Conservation (phyloP, 148 eudicot species). For the Fagopyrum esculentum region DNA sequence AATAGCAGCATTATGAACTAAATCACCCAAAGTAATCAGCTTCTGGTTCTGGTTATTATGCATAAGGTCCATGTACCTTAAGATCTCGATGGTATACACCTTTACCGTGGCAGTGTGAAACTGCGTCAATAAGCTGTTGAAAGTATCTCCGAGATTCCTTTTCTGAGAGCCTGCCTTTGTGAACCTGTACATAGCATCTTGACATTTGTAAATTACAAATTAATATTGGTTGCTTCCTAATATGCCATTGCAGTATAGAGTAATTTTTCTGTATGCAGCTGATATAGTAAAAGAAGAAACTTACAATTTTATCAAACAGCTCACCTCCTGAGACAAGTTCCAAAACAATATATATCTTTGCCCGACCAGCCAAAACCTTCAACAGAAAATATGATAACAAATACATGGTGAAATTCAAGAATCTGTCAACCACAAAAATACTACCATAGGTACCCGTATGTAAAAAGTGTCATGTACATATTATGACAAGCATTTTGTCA, state of each 20-base stretch:
- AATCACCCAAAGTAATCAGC: neutral
- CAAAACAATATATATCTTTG: constrained; percentile 79
- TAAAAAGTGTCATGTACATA: no score
- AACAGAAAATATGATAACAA: constrained; percentile 15
- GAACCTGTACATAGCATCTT: constrained; percentile 43
- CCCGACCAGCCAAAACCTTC: constrained; percentile 81
- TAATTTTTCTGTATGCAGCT: neutral
- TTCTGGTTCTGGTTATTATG: neutral
- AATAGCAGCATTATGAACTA: neutral
- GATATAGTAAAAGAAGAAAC: constrained; percentile 20
- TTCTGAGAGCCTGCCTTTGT: constrained; percentile 75
- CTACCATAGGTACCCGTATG: neutral
- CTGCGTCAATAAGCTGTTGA: constrained; percentile 94
- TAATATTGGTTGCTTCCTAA: neutral
- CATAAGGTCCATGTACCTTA: constrained; percentile 44
- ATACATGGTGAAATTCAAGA: neutral
- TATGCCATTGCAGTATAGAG: neutral
- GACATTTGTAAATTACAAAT: constrained; percentile 8
- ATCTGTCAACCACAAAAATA: constrained; percentile 11
- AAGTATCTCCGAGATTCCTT: constrained; percentile 67
- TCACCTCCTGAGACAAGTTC: constrained; percentile 98
- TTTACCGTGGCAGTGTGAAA: constrained; percentile 89
- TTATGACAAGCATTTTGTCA: constrained; percentile 1
- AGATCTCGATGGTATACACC: constrained; percentile 96
- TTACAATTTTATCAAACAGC: constrained; percentile 90